Conservation (phyloP, 805 yeast genomes). For the Candida glaebosa region DNA sequence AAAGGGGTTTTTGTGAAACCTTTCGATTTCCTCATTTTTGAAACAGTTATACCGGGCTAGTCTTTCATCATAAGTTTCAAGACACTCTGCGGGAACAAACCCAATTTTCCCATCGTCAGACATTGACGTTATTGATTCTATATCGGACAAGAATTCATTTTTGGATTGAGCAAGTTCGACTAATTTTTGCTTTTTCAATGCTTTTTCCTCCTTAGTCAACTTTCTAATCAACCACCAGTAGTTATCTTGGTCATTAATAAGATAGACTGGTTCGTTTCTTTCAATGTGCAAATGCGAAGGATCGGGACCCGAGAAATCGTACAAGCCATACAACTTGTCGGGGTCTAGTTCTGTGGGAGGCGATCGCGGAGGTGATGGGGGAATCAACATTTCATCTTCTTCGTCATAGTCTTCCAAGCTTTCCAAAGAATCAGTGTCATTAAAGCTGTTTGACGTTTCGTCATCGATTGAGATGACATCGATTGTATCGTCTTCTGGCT, state of each 20-base stretch:
- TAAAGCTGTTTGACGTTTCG: no score
- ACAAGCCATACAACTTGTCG: slow-evolving; percentile 77
- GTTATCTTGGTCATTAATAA: slow-evolving; percentile 84
- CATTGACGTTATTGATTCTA: slow-evolving; percentile 11
- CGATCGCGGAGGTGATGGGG: slow-evolving; percentile 68
- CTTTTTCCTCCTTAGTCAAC: slow-evolving; percentile 33
- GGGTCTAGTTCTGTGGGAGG: slow-evolving; percentile 85
- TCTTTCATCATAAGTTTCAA: slow-evolving; percentile 89
- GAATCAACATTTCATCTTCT: slow-evolving; percentile 23
- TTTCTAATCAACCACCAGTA: slow-evolving; percentile 93
- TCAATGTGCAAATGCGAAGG: slow-evolving; percentile 81
- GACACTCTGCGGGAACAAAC: slow-evolving; percentile 93
- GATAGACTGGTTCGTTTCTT: slow-evolving; percentile 77
- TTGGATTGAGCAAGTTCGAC: slow-evolving; percentile 5
- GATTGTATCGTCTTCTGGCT: slow-evolving; percentile 7
- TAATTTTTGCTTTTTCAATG: slow-evolving; percentile 15
- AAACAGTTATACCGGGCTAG: slow-evolving; percentile 89
- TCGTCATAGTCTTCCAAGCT: slow-evolving; percentile 10
- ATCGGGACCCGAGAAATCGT: slow-evolving; percentile 87
- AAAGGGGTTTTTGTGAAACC: slow-evolving; percentile 7
- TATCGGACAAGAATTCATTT: slow-evolving; percentile 7
- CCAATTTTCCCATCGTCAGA: slow-evolving; percentile 74
- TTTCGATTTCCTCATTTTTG: slow-evolving; percentile 74
- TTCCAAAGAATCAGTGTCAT: no score
- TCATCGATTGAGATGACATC: neutral